Evolutionary conservation across 78 protist species (phyloP), one percentile per base, ranked within the genome.

Genomic region (Emiliania huxleyi): DNA sequence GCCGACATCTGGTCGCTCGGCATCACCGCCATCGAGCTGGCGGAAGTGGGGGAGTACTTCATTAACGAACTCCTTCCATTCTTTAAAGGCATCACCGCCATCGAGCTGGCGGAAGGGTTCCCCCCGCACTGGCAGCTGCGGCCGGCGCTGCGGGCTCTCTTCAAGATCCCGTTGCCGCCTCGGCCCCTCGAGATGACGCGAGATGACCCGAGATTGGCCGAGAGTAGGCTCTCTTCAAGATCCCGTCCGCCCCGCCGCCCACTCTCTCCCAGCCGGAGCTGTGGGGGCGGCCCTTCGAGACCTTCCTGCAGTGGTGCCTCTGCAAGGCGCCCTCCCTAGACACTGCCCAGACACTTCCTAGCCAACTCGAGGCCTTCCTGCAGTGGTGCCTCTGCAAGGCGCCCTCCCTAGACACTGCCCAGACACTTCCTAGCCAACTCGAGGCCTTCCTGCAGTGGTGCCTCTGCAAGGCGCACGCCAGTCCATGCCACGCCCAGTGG

Each of bases 1-100:
- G 99, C 99, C 3, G 99, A 99, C 95, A 97, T 99, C 69, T 99
- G 99, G 99, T 95, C 98, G 49, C 96, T 99, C 95, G 99, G 99
- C n/a, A n/a, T n/a, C n/a, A n/a, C n/a, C n/a, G n/a, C n/a, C n/a
- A n/a, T n/a, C n/a, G n/a, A n/a, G n/a, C n/a, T n/a, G n/a, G n/a
- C n/a, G n/a, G n/a, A n/a, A n/a, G n/a, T n/a, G n/a, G n/a, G n/a
- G n/a, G n/a, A n/a, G n/a, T n/a, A n/a, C n/a, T n/a, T n/a, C n/a
- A n/a, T n/a, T n/a, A n/a, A n/a, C n/a, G n/a, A n/a, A n/a, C n/a
- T n/a, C n/a, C n/a, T n/a, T n/a, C n/a, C n/a, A n/a, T 21, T 52
- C 62, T 8, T 15, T 15, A 19, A 8, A 52, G 99, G 99, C 62
- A 98, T 98, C 97, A 94, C 98, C 21, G 99, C 99, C 15, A 95